Conservation (phyloP, 2,329 filamentous ascomycete species). For the Xylaria sp. region DNA sequence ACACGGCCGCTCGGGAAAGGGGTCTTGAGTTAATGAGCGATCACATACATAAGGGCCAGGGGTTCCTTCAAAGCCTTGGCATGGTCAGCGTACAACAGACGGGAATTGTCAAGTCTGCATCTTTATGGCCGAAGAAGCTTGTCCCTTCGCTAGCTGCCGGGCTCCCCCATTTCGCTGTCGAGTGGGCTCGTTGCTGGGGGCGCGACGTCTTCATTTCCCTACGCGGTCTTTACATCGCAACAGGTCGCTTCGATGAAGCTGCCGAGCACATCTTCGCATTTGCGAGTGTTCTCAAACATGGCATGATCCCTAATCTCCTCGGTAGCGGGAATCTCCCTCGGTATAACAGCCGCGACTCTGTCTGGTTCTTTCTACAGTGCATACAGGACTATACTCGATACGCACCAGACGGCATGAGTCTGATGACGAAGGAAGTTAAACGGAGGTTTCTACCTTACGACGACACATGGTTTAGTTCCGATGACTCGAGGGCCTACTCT, state of each 20-base stretch:
- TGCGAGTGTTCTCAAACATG: slow-evolving; percentile 95
- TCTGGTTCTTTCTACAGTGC: slow-evolving; percentile 98
- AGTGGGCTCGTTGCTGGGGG: slow-evolving; percentile 98
- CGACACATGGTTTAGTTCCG: slow-evolving; percentile 88
- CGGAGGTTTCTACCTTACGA: slow-evolving; percentile 94
- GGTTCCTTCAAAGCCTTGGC: slow-evolving; percentile 87
- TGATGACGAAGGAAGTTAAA: slow-evolving; percentile 81
- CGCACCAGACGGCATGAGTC: slow-evolving; percentile 77
- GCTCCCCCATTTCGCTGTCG: slow-evolving; percentile 90
- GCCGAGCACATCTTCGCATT: slow-evolving; percentile 96
- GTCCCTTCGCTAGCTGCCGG: slow-evolving; percentile 93
- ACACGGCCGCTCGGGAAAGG: slow-evolving; percentile 83
- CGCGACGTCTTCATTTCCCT: slow-evolving; percentile 97
- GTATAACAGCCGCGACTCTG: slow-evolving; percentile 95
- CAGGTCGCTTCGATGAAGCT: slow-evolving; percentile 87
- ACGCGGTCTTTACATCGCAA: slow-evolving; percentile 90
- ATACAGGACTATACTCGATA: slow-evolving; percentile 93
- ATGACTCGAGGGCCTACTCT: slow-evolving; percentile 88
- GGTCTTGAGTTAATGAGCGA: slow-evolving; percentile 82
- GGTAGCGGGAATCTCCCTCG: slow-evolving; percentile 86
- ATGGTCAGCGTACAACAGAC: slow-evolving; percentile 94
- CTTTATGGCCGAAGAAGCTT: slow-evolving; percentile 84
- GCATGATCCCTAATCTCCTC: slow-evolving; percentile 96
- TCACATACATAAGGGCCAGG: slow-evolving; percentile 82
- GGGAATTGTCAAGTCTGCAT: slow-evolving; percentile 88